Conservation (phyloP, 83 land plant species). For the Picea mariana region DNA sequence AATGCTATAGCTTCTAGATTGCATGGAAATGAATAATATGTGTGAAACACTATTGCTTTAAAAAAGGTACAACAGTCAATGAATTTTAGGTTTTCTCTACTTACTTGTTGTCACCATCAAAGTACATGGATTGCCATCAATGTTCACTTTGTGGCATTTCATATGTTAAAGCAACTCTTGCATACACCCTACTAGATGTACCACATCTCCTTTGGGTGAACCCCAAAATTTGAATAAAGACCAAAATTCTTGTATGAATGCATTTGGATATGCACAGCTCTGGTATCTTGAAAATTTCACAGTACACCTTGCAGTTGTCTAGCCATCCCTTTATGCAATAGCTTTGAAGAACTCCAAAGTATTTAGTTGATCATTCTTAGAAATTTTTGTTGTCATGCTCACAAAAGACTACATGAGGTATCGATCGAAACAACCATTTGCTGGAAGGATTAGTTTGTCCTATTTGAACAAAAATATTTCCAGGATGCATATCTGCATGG, state of each 20-base stretch:
- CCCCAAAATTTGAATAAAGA: conserved; percentile 60
- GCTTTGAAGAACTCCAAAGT: conserved; percentile 89
- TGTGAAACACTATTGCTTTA: too few relatives aligned
- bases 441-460: too few relatives aligned
- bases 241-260: conserved; percentile 83
- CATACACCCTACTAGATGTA: conserved; percentile 85
- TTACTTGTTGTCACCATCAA: conserved; percentile 77
- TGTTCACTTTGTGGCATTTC: conserved; percentile 81
- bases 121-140: conserved; percentile 94
- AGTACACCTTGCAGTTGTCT: conserved; percentile 84
- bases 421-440: too few relatives aligned
- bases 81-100: conserved; percentile 15
- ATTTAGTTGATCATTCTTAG: conserved; percentile 68
- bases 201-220: conserved; percentile 53
- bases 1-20: too few relatives aligned
- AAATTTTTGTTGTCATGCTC: conserved; percentile 96
- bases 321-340: conserved; percentile 87
- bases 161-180: conserved; percentile 87
- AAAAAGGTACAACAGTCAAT: conserved; percentile 74
- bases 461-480: too few relatives aligned
- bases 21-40: too few relatives aligned
- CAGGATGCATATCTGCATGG: too few relatives aligned
- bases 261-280: conserved; percentile 86
- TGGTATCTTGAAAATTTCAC: conserved; percentile 79
- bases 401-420: too few relatives aligned